Conservation (phyloP, 176 grass and related monocot species). For the Ampelocalamus luodianensis region DNA sequence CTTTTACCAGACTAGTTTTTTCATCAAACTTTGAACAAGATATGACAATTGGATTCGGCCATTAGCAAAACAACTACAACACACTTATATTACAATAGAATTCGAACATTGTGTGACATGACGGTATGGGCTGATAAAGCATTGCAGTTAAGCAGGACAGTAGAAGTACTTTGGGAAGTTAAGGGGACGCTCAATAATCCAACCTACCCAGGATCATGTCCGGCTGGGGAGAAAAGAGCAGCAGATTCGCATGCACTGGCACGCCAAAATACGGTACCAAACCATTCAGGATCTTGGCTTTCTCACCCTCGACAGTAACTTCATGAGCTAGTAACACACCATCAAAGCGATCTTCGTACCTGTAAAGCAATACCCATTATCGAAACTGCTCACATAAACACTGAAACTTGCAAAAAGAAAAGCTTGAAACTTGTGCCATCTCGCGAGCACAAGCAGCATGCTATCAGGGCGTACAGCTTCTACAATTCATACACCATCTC, state of each 20-base stretch:
- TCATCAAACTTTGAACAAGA: neutral
- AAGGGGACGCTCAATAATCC: neutral
- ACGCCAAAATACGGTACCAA: conserved; percentile 73
- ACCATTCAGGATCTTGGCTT: conserved; percentile 69
- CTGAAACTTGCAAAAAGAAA: neutral
- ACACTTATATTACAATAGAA: neutral
- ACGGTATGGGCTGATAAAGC: neutral
- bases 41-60: neutral
- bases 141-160: neutral
- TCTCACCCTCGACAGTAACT: conserved; percentile 17
- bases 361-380: conserved; percentile 27
- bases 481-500: neutral
- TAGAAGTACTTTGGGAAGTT: neutral
- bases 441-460: neutral
- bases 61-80: neutral
- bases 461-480: neutral
- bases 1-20: neutral
- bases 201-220: conserved; percentile 76
- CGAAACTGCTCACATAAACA: neutral
- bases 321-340: conserved; percentile 72
- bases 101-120: neutral
- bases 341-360: conserved; percentile 82
- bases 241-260: conserved; percentile 52
- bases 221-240: conserved; percentile 81
- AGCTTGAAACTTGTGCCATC: neutral